Base-by-base conservation (phyloP, 2,329 filamentous ascomycete genomes). In the Eurotiales sp. region DNA sequence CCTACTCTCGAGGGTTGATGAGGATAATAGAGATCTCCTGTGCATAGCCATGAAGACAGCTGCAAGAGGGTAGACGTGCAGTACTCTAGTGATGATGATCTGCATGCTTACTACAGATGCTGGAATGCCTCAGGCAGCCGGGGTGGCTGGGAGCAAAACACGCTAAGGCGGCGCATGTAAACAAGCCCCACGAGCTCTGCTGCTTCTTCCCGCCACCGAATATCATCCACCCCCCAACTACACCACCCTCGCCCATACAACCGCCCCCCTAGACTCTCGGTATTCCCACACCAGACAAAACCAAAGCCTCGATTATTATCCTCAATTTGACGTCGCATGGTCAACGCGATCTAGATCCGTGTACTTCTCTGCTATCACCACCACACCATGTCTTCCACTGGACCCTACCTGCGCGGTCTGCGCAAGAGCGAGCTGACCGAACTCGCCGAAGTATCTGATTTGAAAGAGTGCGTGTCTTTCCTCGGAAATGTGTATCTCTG, bases 371-470 rank as follows among this genome's bases (percentile, higher is more conserved):
- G 32, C 32, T 37, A 40, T 30, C 32, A 22, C 39, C 41, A 44
- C 40, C 51, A 52, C 44, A 61, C 79, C 67, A 61, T 88, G 84
- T 83, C 83, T 56, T 73, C 73, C 61, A 74, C 72, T 59, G 83
- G 86, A 65, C 82, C 83, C 61, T 95, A 87, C 83, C 79, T 96
- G 67, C 81, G 85, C 70, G 80, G 81, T 69, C 87, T 93, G 79
- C 86, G 87, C 76, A 95, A 95, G 79, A 79, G 78, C 61, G 88
- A 92, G 58, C 81, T 96, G 51, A 70, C 83, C 61, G 85, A 88
- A 56, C 77, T 95, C 56, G 88, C 89, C 54, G 81, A 88, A 58
- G 73, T 78, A 42, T 79, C 87, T 56, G 86, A 86, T 53, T 75
- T 92, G 50, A 78, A 82, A 65, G 81, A 87, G 90, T 95, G 82